A percentile compares a stretch with the other conserved stretches of the same genome.
phyloP scores from a whole-genome alignment of 1,139 yeast species.

The Pichiaceae sp. region DNA sequence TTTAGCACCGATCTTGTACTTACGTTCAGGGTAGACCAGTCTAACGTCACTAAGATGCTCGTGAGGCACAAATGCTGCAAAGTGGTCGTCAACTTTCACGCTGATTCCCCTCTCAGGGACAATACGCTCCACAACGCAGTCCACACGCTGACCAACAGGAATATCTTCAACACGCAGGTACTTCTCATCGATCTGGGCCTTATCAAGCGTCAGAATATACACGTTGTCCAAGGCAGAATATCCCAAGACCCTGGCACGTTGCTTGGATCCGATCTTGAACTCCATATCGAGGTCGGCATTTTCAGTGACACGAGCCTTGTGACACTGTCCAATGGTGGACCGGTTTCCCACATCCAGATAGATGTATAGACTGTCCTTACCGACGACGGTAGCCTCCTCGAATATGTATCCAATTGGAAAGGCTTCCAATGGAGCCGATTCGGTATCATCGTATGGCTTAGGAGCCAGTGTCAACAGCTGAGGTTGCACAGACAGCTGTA shows the following conservation, averaged over 20 bases:
- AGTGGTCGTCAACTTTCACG: conserved; percentile 55
- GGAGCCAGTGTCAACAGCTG: conserved; percentile 33
- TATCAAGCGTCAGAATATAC: conserved; percentile 61
- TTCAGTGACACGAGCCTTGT: conserved; percentile 60
- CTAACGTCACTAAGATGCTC: conserved; percentile 78
- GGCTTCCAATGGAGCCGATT: conserved; percentile 45
- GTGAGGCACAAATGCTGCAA: conserved; percentile 69
- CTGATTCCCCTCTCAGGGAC: conserved; percentile 63
- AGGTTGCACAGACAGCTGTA: conserved; percentile 58
- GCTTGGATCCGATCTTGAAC: conserved; percentile 56
- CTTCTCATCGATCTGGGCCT: conserved; percentile 51
- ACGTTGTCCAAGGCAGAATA: conserved; percentile 59
- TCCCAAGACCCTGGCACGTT: conserved; percentile 71
- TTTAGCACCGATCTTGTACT: conserved; percentile 75
- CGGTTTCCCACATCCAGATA: conserved; percentile 54
- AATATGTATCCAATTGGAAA: conserved; percentile 73
- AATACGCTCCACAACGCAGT: conserved; percentile 55
- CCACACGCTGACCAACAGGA: conserved; percentile 62
- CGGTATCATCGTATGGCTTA: conserved; percentile 6
- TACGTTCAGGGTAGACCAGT: conserved; percentile 83
- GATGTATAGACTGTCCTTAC: conserved; percentile 47
- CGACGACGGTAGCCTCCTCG: conserved; percentile 50
- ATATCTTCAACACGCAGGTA: conserved; percentile 65
- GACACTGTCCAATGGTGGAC: conserved; percentile 55
- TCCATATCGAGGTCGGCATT: conserved; percentile 40